phyloP scores from a whole-genome alignment of 768 basidiomycete genomes.

The Amanita subjunquillea region DNA sequence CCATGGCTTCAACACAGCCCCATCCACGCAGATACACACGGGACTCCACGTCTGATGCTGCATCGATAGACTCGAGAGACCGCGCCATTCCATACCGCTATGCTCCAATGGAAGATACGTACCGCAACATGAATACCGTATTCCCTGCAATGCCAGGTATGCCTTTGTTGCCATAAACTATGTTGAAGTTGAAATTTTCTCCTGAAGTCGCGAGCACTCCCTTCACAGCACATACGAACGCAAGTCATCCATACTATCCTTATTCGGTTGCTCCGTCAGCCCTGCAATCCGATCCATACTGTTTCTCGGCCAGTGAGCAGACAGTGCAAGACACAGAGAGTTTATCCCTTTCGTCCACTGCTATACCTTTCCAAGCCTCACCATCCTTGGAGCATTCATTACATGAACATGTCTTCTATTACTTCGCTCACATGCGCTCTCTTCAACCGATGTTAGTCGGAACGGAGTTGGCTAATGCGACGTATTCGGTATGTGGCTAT shows the following conservation, averaged over 20 bases:
- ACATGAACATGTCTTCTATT: conserved; percentile 58
- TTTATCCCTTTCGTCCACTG: conserved; percentile 21
- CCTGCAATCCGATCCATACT: conserved; percentile 17
- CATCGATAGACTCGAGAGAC: conserved; percentile 10
- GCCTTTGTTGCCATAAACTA: conserved; percentile 6
- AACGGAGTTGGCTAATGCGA: conserved; percentile 49
- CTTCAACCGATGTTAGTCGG: conserved; percentile 59
- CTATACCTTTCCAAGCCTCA: not conserved
- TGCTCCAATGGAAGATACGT: not conserved
- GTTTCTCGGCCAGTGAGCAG: not conserved
- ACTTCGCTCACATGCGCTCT: conserved; percentile 62
- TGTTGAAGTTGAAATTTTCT: not conserved
- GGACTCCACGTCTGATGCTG: conserved; percentile 19
- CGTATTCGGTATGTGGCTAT: conserved; percentile 45
- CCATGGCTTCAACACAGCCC: not conserved
- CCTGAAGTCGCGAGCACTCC: not conserved
- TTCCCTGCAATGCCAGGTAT: conserved; percentile 36
- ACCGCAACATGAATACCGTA: conserved; percentile 12
- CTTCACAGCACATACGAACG: conserved; percentile 15
- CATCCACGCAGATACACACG: conserved; percentile 11
- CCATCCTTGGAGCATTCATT: conserved; percentile 19
- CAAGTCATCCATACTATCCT: conserved; percentile 17
- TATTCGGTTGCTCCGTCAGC: conserved; percentile 23
- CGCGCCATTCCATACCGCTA: conserved; percentile 11
- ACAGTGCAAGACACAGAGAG: conserved; percentile 16